Percentiles rank a stretch among this genome's conserved stretches.
Conservation (phyloP, 257 asterid species). For the Capsicum pubescens region DNA sequence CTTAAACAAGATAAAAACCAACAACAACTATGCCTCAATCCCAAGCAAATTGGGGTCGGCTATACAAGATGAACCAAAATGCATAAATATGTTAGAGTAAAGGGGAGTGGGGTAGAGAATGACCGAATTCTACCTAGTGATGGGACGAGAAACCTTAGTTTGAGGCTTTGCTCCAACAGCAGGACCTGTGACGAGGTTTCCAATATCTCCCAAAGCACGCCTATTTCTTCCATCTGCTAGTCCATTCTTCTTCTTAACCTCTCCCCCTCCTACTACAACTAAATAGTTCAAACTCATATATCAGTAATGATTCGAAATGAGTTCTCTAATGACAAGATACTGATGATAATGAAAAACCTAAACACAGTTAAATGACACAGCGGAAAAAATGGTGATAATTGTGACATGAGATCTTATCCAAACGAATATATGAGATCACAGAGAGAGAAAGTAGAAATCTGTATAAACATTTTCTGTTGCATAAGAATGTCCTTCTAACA, state of each 20-base stretch:
- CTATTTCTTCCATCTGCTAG: conserved; percentile 57
- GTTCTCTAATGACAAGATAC: neutral
- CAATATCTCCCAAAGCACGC: conserved; percentile 74
- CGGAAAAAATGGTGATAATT: neutral
- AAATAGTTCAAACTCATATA: conserved; percentile 4
- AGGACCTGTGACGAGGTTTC: conserved; percentile 56
- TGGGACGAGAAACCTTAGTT: conserved; percentile 42
- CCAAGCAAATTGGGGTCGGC: neutral
- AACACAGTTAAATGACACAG: neutral
- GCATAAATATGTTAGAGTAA: neutral
- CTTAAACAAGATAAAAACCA: neutral
- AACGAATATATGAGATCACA: neutral
- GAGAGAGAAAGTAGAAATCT: neutral
- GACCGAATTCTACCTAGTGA: conserved; percentile 40
- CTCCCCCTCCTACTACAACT: conserved; percentile 49
- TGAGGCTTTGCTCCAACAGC: conserved; percentile 45
- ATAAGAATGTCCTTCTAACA: neutral
- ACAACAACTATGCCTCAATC: neutral
- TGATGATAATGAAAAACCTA: neutral
- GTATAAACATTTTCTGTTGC: neutral
- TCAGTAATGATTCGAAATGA: conserved; percentile 14
- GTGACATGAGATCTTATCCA: neutral
- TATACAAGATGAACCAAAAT: neutral
- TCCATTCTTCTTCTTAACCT: conserved; percentile 49
- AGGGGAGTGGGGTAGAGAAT: neutral